Base-by-base conservation (phyloP, 208 protist genomes). In the Strigomonas galati region DNA sequence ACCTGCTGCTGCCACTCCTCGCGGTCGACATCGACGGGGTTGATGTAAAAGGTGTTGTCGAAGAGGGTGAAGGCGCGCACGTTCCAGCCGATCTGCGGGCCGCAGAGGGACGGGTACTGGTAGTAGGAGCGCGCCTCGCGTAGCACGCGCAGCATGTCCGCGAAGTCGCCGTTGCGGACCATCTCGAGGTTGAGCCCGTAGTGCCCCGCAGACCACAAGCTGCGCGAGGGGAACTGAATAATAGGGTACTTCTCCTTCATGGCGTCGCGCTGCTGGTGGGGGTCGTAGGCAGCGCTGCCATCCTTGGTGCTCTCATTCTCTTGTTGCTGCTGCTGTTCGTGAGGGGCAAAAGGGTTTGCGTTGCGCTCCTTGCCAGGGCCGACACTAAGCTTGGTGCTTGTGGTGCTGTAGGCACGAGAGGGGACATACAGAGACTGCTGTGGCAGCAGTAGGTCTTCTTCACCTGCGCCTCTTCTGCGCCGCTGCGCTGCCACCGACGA, bases 31-130 rank as follows among this genome's bases (percentile, higher is more conserved):
- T 90, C 89, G 35, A 93, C 80, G 5, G 90, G 86, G 72, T 95
- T 95, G 48, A 95, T 83, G 58, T 80, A 95, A n/a, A 95, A 78
- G 55, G 63, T 76, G 48, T 73, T 71, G 67, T 95, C 85, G 71
- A 87, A 95, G 51, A 95, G 85, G 6, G 80, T 84, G 65, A 95
- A 95, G 77, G 90, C 77, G 69, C 87, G 81, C 74, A 96, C 87
- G 59, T 96, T 96, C 88, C 87, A 93, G 9, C 91, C 91, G 65
- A 87, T 92, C 71, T 96, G 85, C 37, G 86, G 87, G 4, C 84
- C 91, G 43, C 80, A 93, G 54, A 96, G 65, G 15, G 84, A 91
- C 3, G 91, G 91, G 71, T 94, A 96, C 64, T 94, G 87, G 69
- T 94, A 96, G 71, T 96, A 85, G 52, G 74, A 67, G 19, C 91